These are phyloP conservation scores for Neovahlkampfia damariscottae DNA, from an alignment of 78 protist genomes.

Conservation along the genomic window DNA sequence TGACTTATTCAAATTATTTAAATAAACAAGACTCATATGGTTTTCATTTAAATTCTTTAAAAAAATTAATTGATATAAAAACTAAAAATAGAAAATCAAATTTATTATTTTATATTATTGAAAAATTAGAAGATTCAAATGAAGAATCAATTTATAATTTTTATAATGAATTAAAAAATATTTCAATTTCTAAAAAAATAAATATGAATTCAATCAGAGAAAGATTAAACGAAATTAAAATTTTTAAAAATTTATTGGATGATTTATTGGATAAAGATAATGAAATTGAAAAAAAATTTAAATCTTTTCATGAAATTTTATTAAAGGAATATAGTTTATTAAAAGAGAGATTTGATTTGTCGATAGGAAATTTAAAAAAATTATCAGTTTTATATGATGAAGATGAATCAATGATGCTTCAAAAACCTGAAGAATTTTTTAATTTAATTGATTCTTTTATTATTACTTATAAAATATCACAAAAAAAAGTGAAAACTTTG, in stretches of 20 bases:
- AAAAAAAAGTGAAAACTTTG: neutral
- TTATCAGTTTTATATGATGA: neutral
- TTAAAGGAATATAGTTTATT: neutral
- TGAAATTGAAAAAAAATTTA: neutral
- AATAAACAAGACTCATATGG: conserved; percentile 47
- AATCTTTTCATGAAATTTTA: neutral
- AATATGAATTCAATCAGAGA: neutral
- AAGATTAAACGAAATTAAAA: neutral
- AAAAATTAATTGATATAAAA: conserved; percentile 42
- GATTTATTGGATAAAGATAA: no score
- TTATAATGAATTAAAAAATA: neutral
- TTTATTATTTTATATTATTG: conserved; percentile 27
- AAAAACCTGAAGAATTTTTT: neutral
- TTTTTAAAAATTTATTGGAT: neutral
- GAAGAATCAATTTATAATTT: no score
- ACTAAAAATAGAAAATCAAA: conserved; percentile 30
- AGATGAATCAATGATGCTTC: neutral
- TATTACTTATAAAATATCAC: neutral
- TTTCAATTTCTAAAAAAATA: neutral
- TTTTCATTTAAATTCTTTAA: conserved; percentile 37
- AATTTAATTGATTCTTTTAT: neutral
- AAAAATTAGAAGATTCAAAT: conserved; percentile 12
- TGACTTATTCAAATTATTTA: conserved; percentile 38
- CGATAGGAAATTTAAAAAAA: neutral
- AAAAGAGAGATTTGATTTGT: neutral